Percentiles rank a stretch among this genome's conserved stretches.
These are phyloP conservation scores for Suillus luteus DNA, from an alignment of 768 basidiomycete species.

Conservation along the genomic window DNA sequence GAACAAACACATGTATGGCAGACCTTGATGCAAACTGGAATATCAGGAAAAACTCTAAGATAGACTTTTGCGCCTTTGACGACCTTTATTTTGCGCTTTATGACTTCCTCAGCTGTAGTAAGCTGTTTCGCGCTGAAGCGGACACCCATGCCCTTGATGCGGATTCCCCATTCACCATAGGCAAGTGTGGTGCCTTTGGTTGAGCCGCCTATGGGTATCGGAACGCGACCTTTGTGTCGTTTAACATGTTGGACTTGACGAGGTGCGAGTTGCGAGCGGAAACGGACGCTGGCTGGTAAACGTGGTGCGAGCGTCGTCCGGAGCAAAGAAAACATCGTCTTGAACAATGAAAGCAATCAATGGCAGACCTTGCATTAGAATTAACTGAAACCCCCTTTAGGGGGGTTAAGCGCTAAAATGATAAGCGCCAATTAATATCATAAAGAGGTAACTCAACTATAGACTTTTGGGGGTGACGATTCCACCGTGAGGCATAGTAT, in stretches of 20 bases:
- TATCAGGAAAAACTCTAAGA: conserved; percentile 78
- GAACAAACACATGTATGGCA: conserved; percentile 16
- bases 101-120: conserved; percentile 80
- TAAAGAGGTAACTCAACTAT: too few species aligned
- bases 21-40: conserved; percentile 97
- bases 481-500: too few species aligned
- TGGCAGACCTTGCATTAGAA: background rate
- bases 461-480: too few species aligned
- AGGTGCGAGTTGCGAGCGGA: conserved; percentile 74
- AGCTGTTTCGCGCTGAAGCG: conserved; percentile 86
- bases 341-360: background rate
- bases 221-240: conserved; percentile 87
- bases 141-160: conserved; percentile 81
- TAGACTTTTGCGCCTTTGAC: conserved; percentile 73
- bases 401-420: background rate
- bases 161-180: conserved; percentile 89
- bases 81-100: conserved; percentile 86
- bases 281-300: conserved; percentile 24
- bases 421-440: background rate
- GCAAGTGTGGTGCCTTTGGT: conserved; percentile 91
- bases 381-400: background rate
- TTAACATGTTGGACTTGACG: conserved; percentile 81
- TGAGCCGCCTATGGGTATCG: conserved; percentile 87
- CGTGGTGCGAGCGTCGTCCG: background rate
- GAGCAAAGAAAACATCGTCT: background rate